These are phyloP conservation scores for Colletotrichum euphorbiae DNA, from an alignment of 2,329 filamentous ascomycete genomes.

Conservation along the genomic window DNA sequence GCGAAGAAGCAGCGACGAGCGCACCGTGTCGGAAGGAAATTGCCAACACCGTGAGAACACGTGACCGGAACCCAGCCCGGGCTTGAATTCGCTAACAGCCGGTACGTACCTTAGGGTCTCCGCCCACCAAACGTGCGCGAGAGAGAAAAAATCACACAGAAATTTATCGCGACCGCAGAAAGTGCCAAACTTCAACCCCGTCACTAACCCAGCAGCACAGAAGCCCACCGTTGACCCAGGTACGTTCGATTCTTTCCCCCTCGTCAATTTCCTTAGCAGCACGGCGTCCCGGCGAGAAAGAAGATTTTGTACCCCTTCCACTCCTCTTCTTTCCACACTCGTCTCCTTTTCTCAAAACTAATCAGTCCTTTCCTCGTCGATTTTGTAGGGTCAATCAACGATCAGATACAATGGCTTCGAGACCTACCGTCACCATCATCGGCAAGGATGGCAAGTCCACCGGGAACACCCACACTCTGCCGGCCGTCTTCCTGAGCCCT, in stretches of 20 bases:
- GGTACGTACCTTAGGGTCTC: constrained; percentile 52
- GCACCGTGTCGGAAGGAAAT: neutral
- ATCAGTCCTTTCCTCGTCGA: constrained; percentile 21
- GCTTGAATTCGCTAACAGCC: constrained; percentile 43
- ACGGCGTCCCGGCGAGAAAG: constrained; percentile 30
- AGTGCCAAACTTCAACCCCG: constrained; percentile 50
- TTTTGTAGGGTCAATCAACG: constrained; percentile 40
- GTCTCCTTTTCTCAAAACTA: constrained; percentile 33
- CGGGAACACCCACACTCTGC: constrained; percentile 90
- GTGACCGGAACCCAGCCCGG: constrained; percentile 25
- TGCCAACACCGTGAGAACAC: constrained; percentile 16
- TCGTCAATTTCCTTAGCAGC: constrained; percentile 19
- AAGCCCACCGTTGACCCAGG: constrained; percentile 55
- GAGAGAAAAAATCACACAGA: constrained; percentile 49
- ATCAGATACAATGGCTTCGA: constrained; percentile 80
- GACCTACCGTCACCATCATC: constrained; percentile 98
- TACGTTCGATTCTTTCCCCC: constrained; percentile 43
- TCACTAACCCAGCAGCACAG: constrained; percentile 40
- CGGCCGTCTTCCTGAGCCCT: constrained; percentile 95
- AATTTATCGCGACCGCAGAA: constrained; percentile 51
- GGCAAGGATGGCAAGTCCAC: constrained; percentile 94
- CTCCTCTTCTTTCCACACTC: neutral
- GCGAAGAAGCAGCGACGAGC: neutral
- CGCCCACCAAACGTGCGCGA: constrained; percentile 51
- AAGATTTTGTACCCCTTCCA: constrained; percentile 7